Percentiles rank a stretch among this genome's conserved stretches.
Evolutionary conservation across 306 rosid genomes (phyloP).

Genomic region (Casuarina cunninghamiana): DNA sequence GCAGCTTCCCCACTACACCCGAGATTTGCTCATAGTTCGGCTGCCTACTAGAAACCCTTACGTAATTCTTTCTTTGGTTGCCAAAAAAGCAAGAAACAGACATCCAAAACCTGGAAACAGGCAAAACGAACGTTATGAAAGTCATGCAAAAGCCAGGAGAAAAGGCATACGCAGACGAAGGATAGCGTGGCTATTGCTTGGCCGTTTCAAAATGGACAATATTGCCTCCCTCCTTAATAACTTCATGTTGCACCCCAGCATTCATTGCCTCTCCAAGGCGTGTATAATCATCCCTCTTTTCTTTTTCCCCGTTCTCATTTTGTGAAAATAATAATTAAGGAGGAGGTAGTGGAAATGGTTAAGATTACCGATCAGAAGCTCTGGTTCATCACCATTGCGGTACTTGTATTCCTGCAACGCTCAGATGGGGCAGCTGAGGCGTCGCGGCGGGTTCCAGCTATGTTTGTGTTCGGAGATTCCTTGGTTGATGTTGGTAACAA

Average conservation of each 20-base stretch:
- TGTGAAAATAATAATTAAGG: conserved; percentile 8
- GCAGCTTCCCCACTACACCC: neutral
- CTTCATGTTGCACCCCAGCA: neutral
- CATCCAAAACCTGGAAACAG: conserved; percentile 10
- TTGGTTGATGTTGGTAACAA: conserved; percentile 87
- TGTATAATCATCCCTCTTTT: too few species aligned
- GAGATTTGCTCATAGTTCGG: neutral
- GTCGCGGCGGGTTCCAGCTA: conserved; percentile 55
- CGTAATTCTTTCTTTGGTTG: neutral
- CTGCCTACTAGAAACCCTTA: neutral
- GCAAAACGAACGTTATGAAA: conserved; percentile 16
- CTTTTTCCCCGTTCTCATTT: neutral
- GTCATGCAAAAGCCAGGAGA: neutral
- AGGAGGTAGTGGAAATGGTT: neutral
- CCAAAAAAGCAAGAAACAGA: conserved; percentile 16
- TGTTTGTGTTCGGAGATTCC: conserved; percentile 88
- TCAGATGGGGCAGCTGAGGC: conserved; percentile 20
- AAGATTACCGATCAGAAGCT: neutral
- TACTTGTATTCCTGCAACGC: conserved; percentile 29
- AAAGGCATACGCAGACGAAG: conserved; percentile 20
- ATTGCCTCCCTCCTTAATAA: neutral
- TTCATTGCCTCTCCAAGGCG: neutral
- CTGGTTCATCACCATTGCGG: neutral
- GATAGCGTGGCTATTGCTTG: conserved; percentile 18
- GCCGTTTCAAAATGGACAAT: conserved; percentile 18